Conservation (phyloP, 495 filamentous ascomycete species). For the Aspergillus olivimuriae region DNA sequence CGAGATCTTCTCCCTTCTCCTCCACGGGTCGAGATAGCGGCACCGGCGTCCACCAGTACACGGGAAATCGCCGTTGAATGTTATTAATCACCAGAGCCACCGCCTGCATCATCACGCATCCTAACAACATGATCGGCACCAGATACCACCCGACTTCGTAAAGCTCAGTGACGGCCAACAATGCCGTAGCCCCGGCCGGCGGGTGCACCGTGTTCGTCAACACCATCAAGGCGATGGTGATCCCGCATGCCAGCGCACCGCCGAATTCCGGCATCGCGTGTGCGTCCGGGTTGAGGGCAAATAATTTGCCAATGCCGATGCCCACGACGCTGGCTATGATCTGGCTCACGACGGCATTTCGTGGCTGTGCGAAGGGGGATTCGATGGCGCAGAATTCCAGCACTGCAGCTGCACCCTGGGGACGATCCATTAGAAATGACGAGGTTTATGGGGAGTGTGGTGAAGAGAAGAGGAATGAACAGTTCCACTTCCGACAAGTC, state of each 20-base stretch:
- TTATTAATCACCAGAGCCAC: conserved; percentile 71
- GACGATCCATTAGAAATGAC: no score
- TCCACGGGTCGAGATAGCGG: conserved; percentile 14
- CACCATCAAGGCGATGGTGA: conserved; percentile 65
- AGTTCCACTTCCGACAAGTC: no score
- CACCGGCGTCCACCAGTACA: conserved; percentile 61
- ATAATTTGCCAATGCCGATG: conserved; percentile 64
- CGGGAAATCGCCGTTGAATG: conserved; percentile 65
- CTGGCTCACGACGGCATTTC: conserved; percentile 70
- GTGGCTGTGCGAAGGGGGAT: conserved; percentile 80
- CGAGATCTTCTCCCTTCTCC: conserved; percentile 10
- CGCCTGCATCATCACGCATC: conserved; percentile 55
- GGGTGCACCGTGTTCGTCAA: conserved; percentile 78
- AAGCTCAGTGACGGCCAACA: conserved; percentile 65
- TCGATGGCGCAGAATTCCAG: conserved; percentile 67
- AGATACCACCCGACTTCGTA: conserved; percentile 66
- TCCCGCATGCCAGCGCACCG: conserved; percentile 62
- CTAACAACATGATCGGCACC: conserved; percentile 60
- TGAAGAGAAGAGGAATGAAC: not conserved
- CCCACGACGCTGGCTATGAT: conserved; percentile 61
- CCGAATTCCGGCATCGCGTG: conserved; percentile 55
- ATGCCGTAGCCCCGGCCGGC: conserved; percentile 80
- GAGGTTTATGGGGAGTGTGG: not conserved
- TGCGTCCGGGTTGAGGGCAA: conserved; percentile 47
- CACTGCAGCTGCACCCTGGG: conserved; percentile 72